phyloP scores from a whole-genome alignment of 352 stramenopile species.

The Pythium brachiatum region DNA sequence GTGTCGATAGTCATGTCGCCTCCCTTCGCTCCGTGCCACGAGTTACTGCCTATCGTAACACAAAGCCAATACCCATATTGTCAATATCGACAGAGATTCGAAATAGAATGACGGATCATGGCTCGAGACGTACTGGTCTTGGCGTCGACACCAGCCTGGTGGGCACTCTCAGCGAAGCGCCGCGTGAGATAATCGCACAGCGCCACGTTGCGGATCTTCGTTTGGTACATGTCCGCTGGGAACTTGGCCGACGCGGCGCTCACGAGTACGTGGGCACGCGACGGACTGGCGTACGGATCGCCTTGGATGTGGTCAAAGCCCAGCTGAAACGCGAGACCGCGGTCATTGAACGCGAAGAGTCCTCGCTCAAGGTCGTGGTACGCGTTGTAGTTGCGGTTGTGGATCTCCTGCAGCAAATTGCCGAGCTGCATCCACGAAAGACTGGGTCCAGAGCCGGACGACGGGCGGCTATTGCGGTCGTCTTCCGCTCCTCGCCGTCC shows the following conservation, averaged over 20 bases:
- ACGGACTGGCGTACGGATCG: conserved; percentile 95
- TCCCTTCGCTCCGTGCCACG: conserved; percentile 89
- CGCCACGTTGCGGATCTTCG: conserved; percentile 79
- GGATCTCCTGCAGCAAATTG: conserved; percentile 43
- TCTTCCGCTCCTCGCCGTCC: neutral
- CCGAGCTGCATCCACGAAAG: conserved; percentile 53
- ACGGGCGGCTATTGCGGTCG: neutral
- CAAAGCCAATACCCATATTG: neutral
- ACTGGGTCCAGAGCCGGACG: neutral
- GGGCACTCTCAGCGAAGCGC: conserved; percentile 64
- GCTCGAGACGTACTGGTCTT: conserved; percentile 37
- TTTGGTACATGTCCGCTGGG: conserved; percentile 66
- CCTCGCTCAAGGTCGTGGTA: conserved; percentile 77
- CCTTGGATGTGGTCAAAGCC: conserved; percentile 93
- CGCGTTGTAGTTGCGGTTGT: conserved; percentile 81
- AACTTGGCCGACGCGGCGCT: conserved; percentile 72
- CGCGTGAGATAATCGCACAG: conserved; percentile 91
- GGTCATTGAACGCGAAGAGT: conserved; percentile 33
- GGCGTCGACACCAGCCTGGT: conserved; percentile 51
- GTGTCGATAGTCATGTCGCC: conserved; percentile 94
- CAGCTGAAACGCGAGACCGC: conserved; percentile 67
- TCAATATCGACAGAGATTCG: neutral
- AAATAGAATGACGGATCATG: conserved; percentile 14
- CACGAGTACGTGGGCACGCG: conserved; percentile 90
- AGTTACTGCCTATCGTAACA: conserved; percentile 37